Conservation (phyloP, 306 rosid genomes). For the Oxytropis ochrocephala region DNA sequence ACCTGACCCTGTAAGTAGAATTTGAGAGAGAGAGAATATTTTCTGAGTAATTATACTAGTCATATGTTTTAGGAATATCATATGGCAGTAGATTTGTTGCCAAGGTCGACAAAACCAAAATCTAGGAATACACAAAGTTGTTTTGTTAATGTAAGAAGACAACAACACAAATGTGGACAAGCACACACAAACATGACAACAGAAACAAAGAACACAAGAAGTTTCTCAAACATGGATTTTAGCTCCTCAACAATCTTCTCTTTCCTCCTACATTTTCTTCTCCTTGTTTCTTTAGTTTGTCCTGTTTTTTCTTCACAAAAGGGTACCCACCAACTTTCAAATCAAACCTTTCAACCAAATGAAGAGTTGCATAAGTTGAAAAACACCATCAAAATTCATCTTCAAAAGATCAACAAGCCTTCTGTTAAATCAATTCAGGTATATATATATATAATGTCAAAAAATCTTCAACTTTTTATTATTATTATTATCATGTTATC, state of each 20-base stretch:
- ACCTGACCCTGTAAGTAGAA: conserved; percentile 24
- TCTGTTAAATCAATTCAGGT: conserved; percentile 76
- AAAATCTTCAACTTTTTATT: not conserved
- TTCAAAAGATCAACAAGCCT: conserved; percentile 68
- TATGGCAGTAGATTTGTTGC: conserved; percentile 24
- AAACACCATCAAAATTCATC: conserved; percentile 37
- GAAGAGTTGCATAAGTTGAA: conserved; percentile 49
- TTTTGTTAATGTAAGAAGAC: conserved; percentile 30
- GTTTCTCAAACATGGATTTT: conserved; percentile 54
- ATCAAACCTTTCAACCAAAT: conserved; percentile 49
- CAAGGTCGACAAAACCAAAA: conserved; percentile 26
- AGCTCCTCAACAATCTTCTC: conserved; percentile 41
- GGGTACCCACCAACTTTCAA: conserved; percentile 18
- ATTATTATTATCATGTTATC: not conserved
- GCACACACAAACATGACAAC: not conserved
- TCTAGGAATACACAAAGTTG: conserved; percentile 23
- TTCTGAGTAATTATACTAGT: conserved; percentile 29
- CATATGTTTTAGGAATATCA: conserved; percentile 29
- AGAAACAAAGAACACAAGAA: conserved; percentile 22
- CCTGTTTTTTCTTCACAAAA: conserved; percentile 34
- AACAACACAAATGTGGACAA: conserved; percentile 49
- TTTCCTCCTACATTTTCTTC: conserved; percentile 45
- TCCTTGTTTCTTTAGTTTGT: conserved; percentile 45
- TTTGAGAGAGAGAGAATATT: conserved; percentile 29
- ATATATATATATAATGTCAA: not conserved